These are phyloP conservation scores for Neophaeococcomyces mojaviensis DNA, from an alignment of 2,329 filamentous ascomycete species.

Conservation along the genomic window DNA sequence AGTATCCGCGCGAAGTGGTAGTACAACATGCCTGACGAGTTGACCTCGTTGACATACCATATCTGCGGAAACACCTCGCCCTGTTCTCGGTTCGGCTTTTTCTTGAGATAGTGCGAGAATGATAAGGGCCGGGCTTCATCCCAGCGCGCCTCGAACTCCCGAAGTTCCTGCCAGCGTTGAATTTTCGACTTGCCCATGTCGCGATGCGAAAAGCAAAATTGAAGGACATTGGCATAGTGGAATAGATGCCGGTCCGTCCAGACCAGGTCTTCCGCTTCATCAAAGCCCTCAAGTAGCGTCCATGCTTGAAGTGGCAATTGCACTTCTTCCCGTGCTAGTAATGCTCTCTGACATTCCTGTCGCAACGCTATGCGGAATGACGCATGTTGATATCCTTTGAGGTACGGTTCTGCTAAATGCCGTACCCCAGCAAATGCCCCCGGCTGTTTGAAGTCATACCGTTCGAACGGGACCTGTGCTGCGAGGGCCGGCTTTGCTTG, in stretches of 20 bases:
- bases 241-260: constrained; percentile 51
- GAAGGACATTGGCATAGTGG: constrained; percentile 56
- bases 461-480: constrained; percentile 1
- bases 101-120: constrained; percentile 22
- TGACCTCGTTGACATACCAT: constrained; percentile 25
- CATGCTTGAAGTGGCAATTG: constrained; percentile 19
- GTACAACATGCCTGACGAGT: constrained; percentile 22
- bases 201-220: constrained; percentile 48
- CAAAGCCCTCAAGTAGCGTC: constrained; percentile 19
- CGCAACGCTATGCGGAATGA: constrained; percentile 19
- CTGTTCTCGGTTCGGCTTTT: constrained; percentile 17
- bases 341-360: constrained; percentile 19
- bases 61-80: constrained; percentile 23
- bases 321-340: constrained; percentile 18
- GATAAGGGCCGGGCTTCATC: constrained; percentile 19
- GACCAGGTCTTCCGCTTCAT: constrained; percentile 20
- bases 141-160: constrained; percentile 20
- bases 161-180: constrained; percentile 19
- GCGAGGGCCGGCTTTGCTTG: constrained; percentile 17
- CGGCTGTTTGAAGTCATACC: constrained; percentile 5
- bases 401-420: constrained; percentile 12
- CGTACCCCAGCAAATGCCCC: constrained; percentile 3
- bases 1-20: constrained; percentile 23
- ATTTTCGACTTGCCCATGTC: constrained; percentile 8
- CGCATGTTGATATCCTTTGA: constrained; percentile 21